phyloP scores from a whole-genome alignment of 495 filamentous ascomycete genomes.

The Clavariopsis aquatica region DNA sequence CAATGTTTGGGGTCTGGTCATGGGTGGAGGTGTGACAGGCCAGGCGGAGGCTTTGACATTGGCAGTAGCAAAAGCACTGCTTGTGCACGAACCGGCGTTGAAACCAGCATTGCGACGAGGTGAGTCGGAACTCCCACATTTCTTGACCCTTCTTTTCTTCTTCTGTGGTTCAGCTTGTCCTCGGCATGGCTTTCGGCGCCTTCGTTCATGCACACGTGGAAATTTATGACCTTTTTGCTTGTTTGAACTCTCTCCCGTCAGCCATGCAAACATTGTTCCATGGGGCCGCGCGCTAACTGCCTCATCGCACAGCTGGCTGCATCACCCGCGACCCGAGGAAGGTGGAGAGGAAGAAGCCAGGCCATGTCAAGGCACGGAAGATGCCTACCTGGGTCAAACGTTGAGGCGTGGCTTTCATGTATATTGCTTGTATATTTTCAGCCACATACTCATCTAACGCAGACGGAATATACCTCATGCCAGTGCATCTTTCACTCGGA shows the following conservation, averaged over 20 bases:
- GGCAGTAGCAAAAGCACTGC: constrained; percentile 83
- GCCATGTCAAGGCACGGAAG: constrained; percentile 93
- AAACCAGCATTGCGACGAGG: constrained; percentile 86
- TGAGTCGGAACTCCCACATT: constrained; percentile 52
- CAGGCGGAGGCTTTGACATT: constrained; percentile 95
- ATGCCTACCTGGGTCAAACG: constrained; percentile 98
- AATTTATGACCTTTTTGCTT: background rate
- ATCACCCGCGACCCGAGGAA: constrained; percentile 87
- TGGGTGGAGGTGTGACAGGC: constrained; percentile 86
- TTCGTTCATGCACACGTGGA: constrained; percentile 10
- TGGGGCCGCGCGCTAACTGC: constrained; percentile 24
- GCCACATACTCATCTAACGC: constrained; percentile 13
- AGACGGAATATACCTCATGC: background rate
- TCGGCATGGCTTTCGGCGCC: background rate
- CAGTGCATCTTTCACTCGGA: background rate
- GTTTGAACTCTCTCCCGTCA: background rate
- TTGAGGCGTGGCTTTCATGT: constrained; percentile 45
- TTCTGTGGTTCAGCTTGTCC: constrained; percentile 4
- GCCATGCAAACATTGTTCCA: background rate
- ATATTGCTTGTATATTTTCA: constrained; percentile 28
- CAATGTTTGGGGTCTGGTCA: constrained; percentile 85
- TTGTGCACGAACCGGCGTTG: constrained; percentile 86
- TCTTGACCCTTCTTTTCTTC: constrained; percentile 7
- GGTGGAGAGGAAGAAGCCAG: constrained; percentile 98
- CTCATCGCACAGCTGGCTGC: constrained; percentile 68